phyloP scores from a whole-genome alignment of 2,329 filamentous ascomycete species.

The Orbilia ellipsospora region DNA sequence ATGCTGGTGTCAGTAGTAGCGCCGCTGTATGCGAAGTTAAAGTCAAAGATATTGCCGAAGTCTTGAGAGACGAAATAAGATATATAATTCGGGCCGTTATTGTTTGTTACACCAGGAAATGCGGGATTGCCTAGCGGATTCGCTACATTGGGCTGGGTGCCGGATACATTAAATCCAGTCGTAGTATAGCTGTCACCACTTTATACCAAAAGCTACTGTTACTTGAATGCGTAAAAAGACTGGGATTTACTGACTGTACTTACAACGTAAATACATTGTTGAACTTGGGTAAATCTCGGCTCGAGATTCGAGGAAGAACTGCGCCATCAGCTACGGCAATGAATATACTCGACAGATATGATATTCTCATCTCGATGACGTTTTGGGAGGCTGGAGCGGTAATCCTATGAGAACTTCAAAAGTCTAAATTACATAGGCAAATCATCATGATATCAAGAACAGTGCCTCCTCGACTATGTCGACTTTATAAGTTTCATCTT shows the following conservation, averaged over 20 bases:
- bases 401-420: no score
- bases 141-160: background rate
- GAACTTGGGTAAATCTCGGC: conserved; percentile 4
- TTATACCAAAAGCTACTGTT: no score
- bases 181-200: conserved; percentile 14
- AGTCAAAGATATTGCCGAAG: conserved; percentile 12
- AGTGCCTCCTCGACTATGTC: no score
- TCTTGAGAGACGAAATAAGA: background rate
- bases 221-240: background rate
- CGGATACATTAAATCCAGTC: conserved; percentile 1
- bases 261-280: conserved; percentile 11
- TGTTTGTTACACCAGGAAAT: conserved; percentile 9
- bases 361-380: no score
- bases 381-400: no score
- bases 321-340: no score
- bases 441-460: no score
- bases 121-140: conserved; percentile 9
- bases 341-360: no score
- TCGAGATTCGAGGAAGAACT: no score
- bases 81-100: conserved; percentile 12
- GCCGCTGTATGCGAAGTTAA: conserved; percentile 4
- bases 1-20: conserved; percentile 6
- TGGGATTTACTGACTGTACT: background rate
- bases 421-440: no score
- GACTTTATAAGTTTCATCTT: no score